Evolutionary conservation across 2,329 filamentous ascomycete species (phyloP).

Genomic region (Trichoderma arundinaceum): DNA sequence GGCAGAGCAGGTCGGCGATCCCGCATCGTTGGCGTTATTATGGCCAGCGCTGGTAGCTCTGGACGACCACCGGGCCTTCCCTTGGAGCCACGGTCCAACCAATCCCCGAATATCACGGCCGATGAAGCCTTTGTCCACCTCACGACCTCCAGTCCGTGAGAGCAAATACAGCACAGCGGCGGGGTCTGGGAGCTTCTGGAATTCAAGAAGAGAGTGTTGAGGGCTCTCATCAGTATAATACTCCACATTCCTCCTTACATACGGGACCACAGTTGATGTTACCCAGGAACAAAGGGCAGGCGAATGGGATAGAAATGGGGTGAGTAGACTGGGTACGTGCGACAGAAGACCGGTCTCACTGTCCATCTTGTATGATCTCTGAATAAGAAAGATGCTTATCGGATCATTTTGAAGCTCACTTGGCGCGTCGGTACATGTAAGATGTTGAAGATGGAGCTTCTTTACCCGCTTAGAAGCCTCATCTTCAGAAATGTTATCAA

Average conservation of each 20-base stretch:
- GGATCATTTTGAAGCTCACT: conserved; percentile 58
- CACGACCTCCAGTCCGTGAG: conserved; percentile 55
- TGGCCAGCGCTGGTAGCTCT: conserved; percentile 21
- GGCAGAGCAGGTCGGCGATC: conserved; percentile 50
- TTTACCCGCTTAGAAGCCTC: conserved; percentile 67
- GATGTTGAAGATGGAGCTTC: conserved; percentile 66
- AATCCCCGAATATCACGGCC: conserved; percentile 71
- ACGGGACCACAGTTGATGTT: conserved; percentile 70
- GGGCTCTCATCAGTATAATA: conserved; percentile 64
- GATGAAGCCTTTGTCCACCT: conserved; percentile 50
- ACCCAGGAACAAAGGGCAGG: conserved; percentile 70
- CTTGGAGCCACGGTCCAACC: conserved; percentile 76
- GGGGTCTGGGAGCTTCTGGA: conserved; percentile 65
- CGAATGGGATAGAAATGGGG: conserved; percentile 69
- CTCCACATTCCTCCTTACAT: conserved; percentile 71
- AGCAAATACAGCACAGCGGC: conserved; percentile 67
- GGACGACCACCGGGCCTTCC: conserved; percentile 61
- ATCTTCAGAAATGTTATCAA: conserved; percentile 65
- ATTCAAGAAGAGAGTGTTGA: conserved; percentile 63
- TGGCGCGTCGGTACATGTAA: conserved; percentile 57
- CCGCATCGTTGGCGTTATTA: conserved; percentile 33
- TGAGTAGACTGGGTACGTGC: conserved; percentile 69
- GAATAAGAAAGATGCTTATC: conserved; percentile 68
- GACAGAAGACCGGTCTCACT: conserved; percentile 72
- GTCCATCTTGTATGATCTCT: conserved; percentile 72